Percentiles rank a stretch among this genome's conserved stretches.
These are phyloP conservation scores for Eleusine indica DNA, from an alignment of 176 grass and related monocot species.

Conservation along the genomic window DNA sequence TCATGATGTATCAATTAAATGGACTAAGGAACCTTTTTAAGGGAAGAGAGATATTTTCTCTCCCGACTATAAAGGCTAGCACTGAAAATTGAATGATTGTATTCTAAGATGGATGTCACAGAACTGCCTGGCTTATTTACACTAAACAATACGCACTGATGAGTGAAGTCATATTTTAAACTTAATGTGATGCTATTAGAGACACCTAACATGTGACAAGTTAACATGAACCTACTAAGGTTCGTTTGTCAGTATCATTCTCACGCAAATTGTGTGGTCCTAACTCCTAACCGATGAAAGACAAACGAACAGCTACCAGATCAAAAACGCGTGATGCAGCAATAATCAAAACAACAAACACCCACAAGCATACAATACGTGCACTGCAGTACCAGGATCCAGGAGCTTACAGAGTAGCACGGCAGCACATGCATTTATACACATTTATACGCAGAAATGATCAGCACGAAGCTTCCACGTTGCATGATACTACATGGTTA, in stretches of 20 bases:
- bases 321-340: neutral
- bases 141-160: neutral
- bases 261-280: neutral
- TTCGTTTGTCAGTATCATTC: neutral
- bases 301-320: neutral
- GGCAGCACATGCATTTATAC: neutral
- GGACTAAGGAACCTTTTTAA: neutral
- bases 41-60: no score
- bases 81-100: no score
- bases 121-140: neutral
- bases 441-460: neutral
- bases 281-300: neutral
- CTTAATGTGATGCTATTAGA: neutral
- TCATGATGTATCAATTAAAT: neutral
- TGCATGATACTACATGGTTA: neutral
- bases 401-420: no score
- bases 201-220: neutral
- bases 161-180: neutral
- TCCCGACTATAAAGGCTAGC: no score
- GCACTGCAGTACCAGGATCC: no score
- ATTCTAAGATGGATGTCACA: neutral
- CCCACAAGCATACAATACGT: neutral
- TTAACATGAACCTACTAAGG: neutral
- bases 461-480: neutral
- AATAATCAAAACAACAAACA: neutral